Evolutionary conservation across 1,284 basidiomycete species (phyloP).

Genomic region (Ganoderma sinense): DNA sequence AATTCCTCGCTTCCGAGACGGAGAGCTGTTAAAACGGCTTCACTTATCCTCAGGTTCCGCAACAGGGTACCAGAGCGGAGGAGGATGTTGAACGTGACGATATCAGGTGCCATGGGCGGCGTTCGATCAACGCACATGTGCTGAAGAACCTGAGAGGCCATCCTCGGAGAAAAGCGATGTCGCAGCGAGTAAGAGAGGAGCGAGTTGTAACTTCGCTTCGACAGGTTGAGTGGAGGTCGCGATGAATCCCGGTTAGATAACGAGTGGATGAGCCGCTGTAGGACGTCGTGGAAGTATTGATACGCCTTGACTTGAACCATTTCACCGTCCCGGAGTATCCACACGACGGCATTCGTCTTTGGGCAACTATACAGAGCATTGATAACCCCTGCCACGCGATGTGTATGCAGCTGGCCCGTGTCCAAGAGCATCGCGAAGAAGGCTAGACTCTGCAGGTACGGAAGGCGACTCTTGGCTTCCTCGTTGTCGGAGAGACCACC

Average conservation of each 20-base stretch:
- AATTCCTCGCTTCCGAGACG: constrained; percentile 5
- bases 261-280: constrained; percentile 52
- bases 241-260: constrained; percentile 19
- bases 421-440: constrained; percentile 62
- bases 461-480: constrained; percentile 27
- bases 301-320: constrained; percentile 53
- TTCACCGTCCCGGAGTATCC: constrained; percentile 45
- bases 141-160: constrained; percentile 56
- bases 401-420: constrained; percentile 52
- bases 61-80: constrained; percentile 62
- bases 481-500: constrained; percentile 23
- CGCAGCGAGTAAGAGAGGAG: constrained; percentile 72
- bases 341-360: constrained; percentile 51
- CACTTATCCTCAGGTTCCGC: constrained; percentile 52
- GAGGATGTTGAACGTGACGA: constrained; percentile 63
- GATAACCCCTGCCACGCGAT: constrained; percentile 53
- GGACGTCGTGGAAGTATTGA: constrained; percentile 63
- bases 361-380: constrained; percentile 59
- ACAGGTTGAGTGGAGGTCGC: constrained; percentile 43
- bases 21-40: constrained; percentile 38
- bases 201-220: constrained; percentile 60
- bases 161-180: constrained; percentile 57
- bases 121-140: constrained; percentile 58
- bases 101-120: constrained; percentile 51
- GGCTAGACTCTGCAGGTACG: constrained; percentile 63